Percentiles rank a stretch among this genome's conserved stretches.
Conservation (phyloP, 805 yeast species). For the Zygotorulaspora florentina region DNA sequence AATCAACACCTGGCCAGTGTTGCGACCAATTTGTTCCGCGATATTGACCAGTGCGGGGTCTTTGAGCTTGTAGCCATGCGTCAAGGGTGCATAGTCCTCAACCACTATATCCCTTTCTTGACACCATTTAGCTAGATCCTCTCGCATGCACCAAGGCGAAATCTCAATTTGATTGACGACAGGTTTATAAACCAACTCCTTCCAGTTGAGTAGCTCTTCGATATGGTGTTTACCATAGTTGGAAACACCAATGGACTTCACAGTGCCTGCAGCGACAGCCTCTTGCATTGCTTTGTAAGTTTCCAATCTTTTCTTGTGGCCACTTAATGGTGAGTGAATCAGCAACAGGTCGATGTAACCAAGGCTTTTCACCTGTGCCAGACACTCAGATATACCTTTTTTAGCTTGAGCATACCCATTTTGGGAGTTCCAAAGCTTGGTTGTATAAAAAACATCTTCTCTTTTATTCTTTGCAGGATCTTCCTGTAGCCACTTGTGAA, state of each 20-base stretch:
- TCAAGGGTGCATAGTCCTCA: constrained; percentile 79
- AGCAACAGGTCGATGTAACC: constrained; percentile 70
- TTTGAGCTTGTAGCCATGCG: constrained; percentile 53
- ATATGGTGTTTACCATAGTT: constrained; percentile 61
- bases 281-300: constrained; percentile 76
- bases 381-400: constrained; percentile 52
- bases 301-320: constrained; percentile 47
- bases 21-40: constrained; percentile 45
- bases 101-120: constrained; percentile 50
- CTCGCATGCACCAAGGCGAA: constrained; percentile 76
- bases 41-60: constrained; percentile 51
- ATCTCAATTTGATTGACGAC: constrained; percentile 80
- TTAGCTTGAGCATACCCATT: constrained; percentile 57
- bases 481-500: constrained; percentile 47
- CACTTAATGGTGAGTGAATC: constrained; percentile 60
- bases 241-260: constrained; percentile 72
- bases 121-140: constrained; percentile 59
- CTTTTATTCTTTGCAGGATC: constrained; percentile 44
- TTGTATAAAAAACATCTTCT: constrained; percentile 56
- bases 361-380: constrained; percentile 47
- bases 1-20: constrained; percentile 60
- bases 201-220: constrained; percentile 57
- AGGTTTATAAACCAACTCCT: constrained; percentile 51
- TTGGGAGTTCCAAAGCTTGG: constrained; percentile 69
- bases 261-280: constrained; percentile 52